These are phyloP conservation scores for Penicillium thymicola DNA, from an alignment of 2,329 filamentous ascomycete genomes.

Conservation along the genomic window DNA sequence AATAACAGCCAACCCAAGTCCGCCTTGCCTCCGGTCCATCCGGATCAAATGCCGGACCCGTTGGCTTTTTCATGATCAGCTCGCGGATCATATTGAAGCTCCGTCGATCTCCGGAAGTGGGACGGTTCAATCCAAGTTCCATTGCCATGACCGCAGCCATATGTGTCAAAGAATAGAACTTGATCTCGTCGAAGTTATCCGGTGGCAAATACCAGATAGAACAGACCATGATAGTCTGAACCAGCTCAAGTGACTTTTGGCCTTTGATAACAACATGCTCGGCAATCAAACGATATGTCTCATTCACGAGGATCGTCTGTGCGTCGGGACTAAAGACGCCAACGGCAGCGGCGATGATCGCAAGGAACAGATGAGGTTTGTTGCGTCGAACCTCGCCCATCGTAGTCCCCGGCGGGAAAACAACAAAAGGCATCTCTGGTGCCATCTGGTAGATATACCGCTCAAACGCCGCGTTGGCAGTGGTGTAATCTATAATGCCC, in stretches of 20 bases:
- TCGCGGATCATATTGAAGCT: constrained; percentile 38
- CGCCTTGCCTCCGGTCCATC: constrained; percentile 57
- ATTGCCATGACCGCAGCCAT: constrained; percentile 78
- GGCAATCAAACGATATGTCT: constrained; percentile 70
- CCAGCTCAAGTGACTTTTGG: constrained; percentile 77
- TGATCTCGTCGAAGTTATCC: constrained; percentile 78
- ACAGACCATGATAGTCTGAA: constrained; percentile 72
- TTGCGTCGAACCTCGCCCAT: constrained; percentile 55
- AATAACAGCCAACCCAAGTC: constrained; percentile 61
- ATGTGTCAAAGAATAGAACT: constrained; percentile 85
- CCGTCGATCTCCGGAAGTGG: constrained; percentile 38
- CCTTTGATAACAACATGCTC: constrained; percentile 71
- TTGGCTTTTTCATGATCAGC: constrained; percentile 37
- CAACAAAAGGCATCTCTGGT: constrained; percentile 56
- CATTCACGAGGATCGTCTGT: constrained; percentile 62
- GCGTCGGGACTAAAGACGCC: constrained; percentile 51
- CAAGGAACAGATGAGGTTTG: constrained; percentile 59
- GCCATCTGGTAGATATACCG: constrained; percentile 55
- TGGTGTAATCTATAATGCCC: constrained; percentile 50
- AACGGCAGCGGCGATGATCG: constrained; percentile 55
- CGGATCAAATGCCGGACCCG: constrained; percentile 38
- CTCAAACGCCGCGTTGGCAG: constrained; percentile 56
- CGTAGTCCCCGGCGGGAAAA: constrained; percentile 53
- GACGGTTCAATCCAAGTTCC: constrained; percentile 72
- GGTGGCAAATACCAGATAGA: constrained; percentile 86